These are phyloP conservation scores for Pyrrhoderma lamaoense DNA, from an alignment of 1,284 basidiomycete genomes.

Conservation along the genomic window DNA sequence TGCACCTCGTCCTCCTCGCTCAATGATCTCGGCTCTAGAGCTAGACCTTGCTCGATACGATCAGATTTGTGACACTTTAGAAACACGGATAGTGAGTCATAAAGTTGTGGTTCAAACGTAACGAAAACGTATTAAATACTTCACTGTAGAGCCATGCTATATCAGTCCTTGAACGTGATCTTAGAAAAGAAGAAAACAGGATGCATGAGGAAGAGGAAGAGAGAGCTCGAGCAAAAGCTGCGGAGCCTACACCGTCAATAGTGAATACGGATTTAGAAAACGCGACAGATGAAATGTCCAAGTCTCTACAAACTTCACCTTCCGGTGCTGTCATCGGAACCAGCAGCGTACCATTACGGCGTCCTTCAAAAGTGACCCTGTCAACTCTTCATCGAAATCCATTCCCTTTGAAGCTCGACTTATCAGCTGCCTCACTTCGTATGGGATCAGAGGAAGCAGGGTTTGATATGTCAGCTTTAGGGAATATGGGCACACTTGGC, in stretches of 20 bases:
- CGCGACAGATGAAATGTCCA: not conserved
- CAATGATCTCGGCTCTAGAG: conserved; percentile 55
- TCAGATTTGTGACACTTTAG: conserved; percentile 67
- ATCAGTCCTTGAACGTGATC: conserved; percentile 58
- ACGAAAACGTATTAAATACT: conserved; percentile 1
- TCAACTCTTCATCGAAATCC: conserved; percentile 65
- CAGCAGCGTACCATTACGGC: conserved; percentile 30
- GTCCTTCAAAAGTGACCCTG: conserved; percentile 67
- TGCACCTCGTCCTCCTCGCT: conserved; percentile 54
- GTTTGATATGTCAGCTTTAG: conserved; percentile 35
- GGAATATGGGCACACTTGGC: conserved; percentile 15
- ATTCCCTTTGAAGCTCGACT: conserved; percentile 64
- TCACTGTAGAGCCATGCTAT: conserved; percentile 54
- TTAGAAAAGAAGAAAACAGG: conserved; percentile 51
- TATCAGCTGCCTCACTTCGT: conserved; percentile 57
- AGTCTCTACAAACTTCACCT: conserved; percentile 4
- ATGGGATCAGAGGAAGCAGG: conserved; percentile 53
- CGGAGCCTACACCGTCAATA: conserved; percentile 25
- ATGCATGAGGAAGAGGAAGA: conserved; percentile 37
- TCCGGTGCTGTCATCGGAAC: conserved; percentile 19
- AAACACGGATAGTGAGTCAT: conserved; percentile 53
- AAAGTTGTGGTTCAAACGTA: not conserved
- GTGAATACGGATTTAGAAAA: conserved; percentile 13
- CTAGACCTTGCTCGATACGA: conserved; percentile 70
- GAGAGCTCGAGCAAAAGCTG: conserved; percentile 27